Evolutionary conservation across 1,284 basidiomycete genomes (phyloP), one percentile per base, ranked within the genome.

Genomic region (Cryptococcus floricola): DNA sequence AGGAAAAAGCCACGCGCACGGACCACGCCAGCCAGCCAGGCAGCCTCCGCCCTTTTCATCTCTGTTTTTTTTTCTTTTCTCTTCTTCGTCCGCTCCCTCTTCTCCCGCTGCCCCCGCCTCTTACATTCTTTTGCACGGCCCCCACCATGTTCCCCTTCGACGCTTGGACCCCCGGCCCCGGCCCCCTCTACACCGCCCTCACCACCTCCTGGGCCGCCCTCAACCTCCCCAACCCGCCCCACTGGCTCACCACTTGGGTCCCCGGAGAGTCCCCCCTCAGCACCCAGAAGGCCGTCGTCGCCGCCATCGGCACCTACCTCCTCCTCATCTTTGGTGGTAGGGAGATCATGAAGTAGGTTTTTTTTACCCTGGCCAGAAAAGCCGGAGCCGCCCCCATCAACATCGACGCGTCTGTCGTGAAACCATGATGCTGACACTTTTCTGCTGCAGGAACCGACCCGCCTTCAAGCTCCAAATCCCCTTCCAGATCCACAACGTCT

Each of bases 401-500:
- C 31, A 34, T 8, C 1, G 31, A 34, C 31, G 34, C 48, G 48
- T 19, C 18, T 13, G n/a, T 19, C n/a, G 42, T 14, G 10, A 42
- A n/a, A 42, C 10, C 18, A 25, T 44, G 16, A 3, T 13, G 18
- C 25, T 50, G 42, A 45, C 52, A 47, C 10, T 27, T 6, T 10
- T n/a, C 25, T 48, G 9, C 52, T 14, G 14, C 54, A 78, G 77
- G 77, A 81, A 83, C 74, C 83, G 82, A 64, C 80, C 81, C 67
- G 83, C 87, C 42, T 82, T 83, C 71, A 89, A 89, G 80, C 86
- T 96, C 70, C 92, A 88, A 69, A 77, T 83, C 50, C 83, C 93
- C 61, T 98, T 98, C 80, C 89, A 94, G 80, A 74, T 88, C 50
- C 95, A 98, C 80, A 98, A 98, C 75, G 80, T 91, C 62, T 79